Conservation (phyloP, 306 rosid species). For the Glycine tomentella region DNA sequence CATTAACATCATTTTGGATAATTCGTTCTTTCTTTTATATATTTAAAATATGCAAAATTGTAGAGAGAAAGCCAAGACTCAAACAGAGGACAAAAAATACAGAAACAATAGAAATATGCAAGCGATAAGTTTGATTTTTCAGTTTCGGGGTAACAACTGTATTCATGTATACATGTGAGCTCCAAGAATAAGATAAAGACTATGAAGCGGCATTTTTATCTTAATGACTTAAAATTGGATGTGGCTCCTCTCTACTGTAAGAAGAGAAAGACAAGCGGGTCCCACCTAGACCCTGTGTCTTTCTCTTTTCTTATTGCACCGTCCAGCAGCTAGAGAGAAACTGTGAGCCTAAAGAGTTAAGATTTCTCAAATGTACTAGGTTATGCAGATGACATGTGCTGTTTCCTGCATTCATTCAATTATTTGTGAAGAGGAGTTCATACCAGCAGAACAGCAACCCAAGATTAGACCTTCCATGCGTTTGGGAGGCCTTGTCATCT, state of each 20-base stretch:
- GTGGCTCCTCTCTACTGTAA: neutral
- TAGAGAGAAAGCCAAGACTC: neutral
- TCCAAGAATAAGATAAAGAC: neutral
- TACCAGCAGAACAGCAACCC: constrained; percentile 71
- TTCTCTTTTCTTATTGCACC: neutral
- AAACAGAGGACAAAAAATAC: neutral
- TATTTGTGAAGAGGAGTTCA: neutral
- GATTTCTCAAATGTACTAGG: neutral
- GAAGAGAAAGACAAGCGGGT: neutral
- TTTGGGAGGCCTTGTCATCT: constrained; percentile 60
- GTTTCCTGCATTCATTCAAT: neutral
- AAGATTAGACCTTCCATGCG: constrained; percentile 58
- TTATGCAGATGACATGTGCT: neutral
- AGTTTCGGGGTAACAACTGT: neutral
- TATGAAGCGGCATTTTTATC: neutral
- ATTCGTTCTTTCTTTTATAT: neutral
- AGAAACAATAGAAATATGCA: neutral
- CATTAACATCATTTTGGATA: neutral
- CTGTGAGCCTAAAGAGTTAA: neutral
- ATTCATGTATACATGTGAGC: no score
- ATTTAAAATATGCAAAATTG: neutral
- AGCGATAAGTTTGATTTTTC: neutral
- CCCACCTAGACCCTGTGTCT: neutral
- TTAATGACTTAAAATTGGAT: neutral
- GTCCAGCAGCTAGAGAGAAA: neutral